Base-by-base conservation (phyloP, 108 stramenopile genomes). In the Stephanodiscus minutulus region DNA sequence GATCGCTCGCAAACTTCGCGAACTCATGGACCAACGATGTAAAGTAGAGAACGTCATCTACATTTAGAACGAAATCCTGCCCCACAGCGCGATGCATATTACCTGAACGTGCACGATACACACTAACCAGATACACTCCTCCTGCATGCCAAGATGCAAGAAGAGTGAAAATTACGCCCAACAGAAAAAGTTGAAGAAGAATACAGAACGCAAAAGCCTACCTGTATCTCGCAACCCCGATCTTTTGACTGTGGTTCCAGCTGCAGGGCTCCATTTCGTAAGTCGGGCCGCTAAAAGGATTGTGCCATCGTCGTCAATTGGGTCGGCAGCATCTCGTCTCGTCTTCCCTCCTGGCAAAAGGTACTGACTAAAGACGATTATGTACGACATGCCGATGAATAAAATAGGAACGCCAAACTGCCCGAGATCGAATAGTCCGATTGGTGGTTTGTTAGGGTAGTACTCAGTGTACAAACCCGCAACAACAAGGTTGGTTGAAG, bases 401-500 rank as follows among this genome's bases (percentile, higher is more conserved):
- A 88, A 86, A 54, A 91, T 44, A 0, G 95, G 95, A 36, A 94
- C 86, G 52, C 93, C 95, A 76, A 78, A 92, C n/a, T 66, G 41
- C 17, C 87, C 90, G 59, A 94, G 50, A 70, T 88, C 88, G 68
- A 96, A 96, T 53, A 96, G 74, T 17, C 87, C 88, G 35, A 81
- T 70, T 6, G 8, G 21, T 8, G 60, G 66, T n/a, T 57, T 48
- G 29, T 73, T 52, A 5, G 85, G 81, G 73, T 87, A 93, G 27
- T 68, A 55, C 10, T 82, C 64, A 17, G 66, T 28, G 29, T 91
- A 64, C 67, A 92, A 68, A 11, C 91, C 95, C 9, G 56, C 57
- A 7, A 96, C 92, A 7, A 96, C 91, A 24, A 96, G 82, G 68
- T 94, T 96, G 29, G 92, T 96, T n/a, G 74, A 81, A 2, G 95